phyloP scores from a whole-genome alignment of 2,329 filamentous ascomycete species.

The Fusarium sp. region DNA sequence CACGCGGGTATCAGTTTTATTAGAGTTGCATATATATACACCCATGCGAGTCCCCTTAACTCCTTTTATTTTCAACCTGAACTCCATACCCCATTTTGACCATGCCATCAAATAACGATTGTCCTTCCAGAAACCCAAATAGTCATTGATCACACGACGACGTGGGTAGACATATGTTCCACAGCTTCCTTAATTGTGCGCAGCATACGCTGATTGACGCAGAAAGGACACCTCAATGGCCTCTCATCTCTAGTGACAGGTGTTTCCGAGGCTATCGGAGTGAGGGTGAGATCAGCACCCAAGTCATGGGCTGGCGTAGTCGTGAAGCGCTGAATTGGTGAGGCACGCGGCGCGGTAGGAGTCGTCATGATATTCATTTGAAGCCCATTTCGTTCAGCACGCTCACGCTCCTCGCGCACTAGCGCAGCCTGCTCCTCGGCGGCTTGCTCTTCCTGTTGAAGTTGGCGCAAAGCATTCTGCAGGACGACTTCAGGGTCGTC shows the following conservation, averaged over 20 bases:
- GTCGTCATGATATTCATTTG: conserved; percentile 49
- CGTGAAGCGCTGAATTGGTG: conserved; percentile 50
- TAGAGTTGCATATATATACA: conserved; percentile 1
- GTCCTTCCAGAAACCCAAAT: background rate
- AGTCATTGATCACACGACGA: conserved; percentile 56
- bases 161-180: conserved; percentile 71
- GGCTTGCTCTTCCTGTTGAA: conserved; percentile 69
- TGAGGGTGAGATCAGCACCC: conserved; percentile 60
- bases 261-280: conserved; percentile 64
- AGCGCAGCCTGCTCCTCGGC: conserved; percentile 68
- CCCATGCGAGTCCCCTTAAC: conserved; percentile 5
- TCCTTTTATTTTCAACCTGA: conserved; percentile 20
- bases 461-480: conserved; percentile 67
- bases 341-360: conserved; percentile 44
- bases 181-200: conserved; percentile 70
- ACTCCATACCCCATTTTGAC: conserved; percentile 24
- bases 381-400: conserved; percentile 55
- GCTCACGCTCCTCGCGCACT: conserved; percentile 64
- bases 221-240: conserved; percentile 69
- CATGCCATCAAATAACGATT: background rate
- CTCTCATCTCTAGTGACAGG: conserved; percentile 59
- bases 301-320: conserved; percentile 51
- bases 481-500: conserved; percentile 69
- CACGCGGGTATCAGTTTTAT: background rate
- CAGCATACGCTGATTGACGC: conserved; percentile 70